Base-by-base conservation (phyloP, 2,329 filamentous ascomycete genomes). In the Aspergillus fumigatiaffinis region DNA sequence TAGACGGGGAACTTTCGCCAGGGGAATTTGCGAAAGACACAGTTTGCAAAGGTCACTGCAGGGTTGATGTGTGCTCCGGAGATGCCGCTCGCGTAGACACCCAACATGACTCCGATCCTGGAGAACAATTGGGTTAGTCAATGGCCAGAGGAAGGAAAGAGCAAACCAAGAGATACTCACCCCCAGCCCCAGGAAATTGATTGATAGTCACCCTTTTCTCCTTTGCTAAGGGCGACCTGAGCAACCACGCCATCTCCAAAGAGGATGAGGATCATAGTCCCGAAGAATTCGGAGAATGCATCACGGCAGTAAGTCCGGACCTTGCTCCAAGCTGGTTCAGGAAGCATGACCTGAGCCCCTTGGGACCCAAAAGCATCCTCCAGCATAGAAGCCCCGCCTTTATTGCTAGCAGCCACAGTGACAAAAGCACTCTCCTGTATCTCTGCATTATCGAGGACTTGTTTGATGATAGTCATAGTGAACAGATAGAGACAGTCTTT, bases 211-310 rank as follows among this genome's bases (percentile, higher is more conserved):
- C 77, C 76, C 56, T 76, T 77, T 53, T 71, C 59, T n/a, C 64
- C 68, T 46, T 69, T 62, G 57, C 83, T 86, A 12, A 90, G 78
- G 0, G 85, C 75, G 0, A 89, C 87, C 70, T 90, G 88, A 3
- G 87, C 87, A 21, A 90, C 85, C 54, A 84, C 84, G n/a, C 86
- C 87, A 59, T 90, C 83, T 3, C 87, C 87, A 64, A 90, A 90
- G 44, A 90, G 73, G 57, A 90, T 77, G 60, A 90, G 72, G 54
- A 87, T 80, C 76, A 90, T 86, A 12, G 84, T 87, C 7, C 86
- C 87, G 51, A 87, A 81, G 73, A 89, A 89, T 63, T 90, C 86
- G 1, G 84, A 84, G 62, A 89, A 84, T 1, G 81, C 81, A 60
- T 88, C 85, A 57, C 81, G 79, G 41, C 82, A 75, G 28, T 72